Base-by-base conservation (phyloP, 345 rosid genomes). In the Turnera subulata region DNA sequence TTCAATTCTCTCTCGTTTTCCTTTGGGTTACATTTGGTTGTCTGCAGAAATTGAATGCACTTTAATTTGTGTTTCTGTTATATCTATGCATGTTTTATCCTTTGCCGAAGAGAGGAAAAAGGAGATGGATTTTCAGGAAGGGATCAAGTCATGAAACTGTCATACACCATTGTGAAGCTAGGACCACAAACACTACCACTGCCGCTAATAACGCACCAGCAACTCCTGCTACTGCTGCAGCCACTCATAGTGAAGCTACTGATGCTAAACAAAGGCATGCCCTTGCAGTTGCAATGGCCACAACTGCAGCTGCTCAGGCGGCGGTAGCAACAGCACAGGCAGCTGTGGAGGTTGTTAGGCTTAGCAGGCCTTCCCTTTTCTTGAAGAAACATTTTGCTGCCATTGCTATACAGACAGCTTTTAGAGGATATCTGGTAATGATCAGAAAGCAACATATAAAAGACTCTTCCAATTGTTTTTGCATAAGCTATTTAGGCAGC, bases 121-220 rank as follows among this genome's bases (percentile, higher is more conserved):
- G 58, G 26, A 65, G 69, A 50, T 65, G 69, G 69, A 50, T 65
- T 24, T 56, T 56, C 57, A 42, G 50, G 62, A 61, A 61, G 37
- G 5, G 19, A 9, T 51, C 57, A 42, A 24, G 13, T 40, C 65
- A 50, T 8, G 65, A 61, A 61, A 61, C 63, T 21, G 61, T 50
- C 21, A 61, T 58, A 60, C 69, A 69, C 8, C 74, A 69, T 66
- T 50, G 38, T 48, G 80, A 59, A 49, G 78, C 40, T 43, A 68
- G 59, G 38, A 69, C 58, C 39, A 55, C 50, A 56, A 64, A 55
- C 19, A 29, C 59, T 12, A 51, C 50, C 19, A 29, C 59, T 12
- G 51, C 50, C 14, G 56, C 71, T 48, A 64, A 21, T 4, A 38
- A 47, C 47, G 65, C 61, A 18, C 23, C 56, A 10, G 13, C 47